Evolutionary conservation across 768 basidiomycete genomes (phyloP), one percentile per base, ranked within the genome.

Genomic region (Phylloporus scabripes): DNA sequence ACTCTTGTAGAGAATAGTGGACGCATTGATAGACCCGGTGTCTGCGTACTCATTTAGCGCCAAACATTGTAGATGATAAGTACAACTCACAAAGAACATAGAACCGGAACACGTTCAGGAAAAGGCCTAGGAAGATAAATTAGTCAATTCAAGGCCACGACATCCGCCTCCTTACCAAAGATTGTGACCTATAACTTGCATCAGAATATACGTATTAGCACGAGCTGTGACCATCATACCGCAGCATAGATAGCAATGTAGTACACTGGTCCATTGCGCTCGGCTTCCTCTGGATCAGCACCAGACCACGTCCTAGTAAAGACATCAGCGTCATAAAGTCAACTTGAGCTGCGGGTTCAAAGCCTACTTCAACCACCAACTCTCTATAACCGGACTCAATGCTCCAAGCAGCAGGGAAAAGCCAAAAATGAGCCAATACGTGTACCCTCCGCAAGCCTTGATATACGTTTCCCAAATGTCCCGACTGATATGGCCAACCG

Each of bases 11-110:
- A 94, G 73, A 15, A 85, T 78, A 2, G 73, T 76, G 1, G 89
- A 92, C 2, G 91, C 90, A 49, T 78, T 79, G 52, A 95, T 84
- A n/a, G 87, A 86, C 12, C 92, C 92, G 18, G 68, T 70, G 65
- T 93, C 82, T 74, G 60, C 43, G 11, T 2, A 41, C 46, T 31
- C 7, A 48, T 34, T 60, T 14, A 61, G 41, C 36, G 46, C 17
- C 23, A 5, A 32, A 17, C 49, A 41, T 12, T 17, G 6, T 18
- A 21, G 41, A 7, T 20, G 10, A 40, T 44, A n/a, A n/a, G 23
- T 5, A 37, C 9, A 24, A 70, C 78, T 60, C 56, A 82, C 81
- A 95, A 15, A 92, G 78, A 4, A 90, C 72, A 46, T 87, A 79
- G 74, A 79, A 88, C 21, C 84, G 74, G 46, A 78, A 48, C 5